Evolutionary conservation across 2,329 filamentous ascomycete genomes (phyloP).

Genomic region (Trematosphaeria pertusa): DNA sequence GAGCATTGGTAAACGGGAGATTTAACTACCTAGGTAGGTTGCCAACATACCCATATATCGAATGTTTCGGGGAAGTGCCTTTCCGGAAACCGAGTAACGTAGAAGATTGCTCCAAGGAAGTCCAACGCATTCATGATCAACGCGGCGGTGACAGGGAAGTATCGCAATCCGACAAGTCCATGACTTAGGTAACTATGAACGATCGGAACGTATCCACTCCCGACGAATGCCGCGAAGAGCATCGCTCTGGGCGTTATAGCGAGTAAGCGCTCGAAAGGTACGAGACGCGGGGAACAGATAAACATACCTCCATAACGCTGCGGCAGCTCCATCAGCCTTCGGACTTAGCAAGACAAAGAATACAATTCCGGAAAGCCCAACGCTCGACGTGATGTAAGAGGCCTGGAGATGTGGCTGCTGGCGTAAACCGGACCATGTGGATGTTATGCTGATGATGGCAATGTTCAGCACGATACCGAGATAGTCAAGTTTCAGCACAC

Average conservation of each 20-base stretch:
- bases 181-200: neutral
- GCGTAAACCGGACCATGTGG: slow-evolving; percentile 14
- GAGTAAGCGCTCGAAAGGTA: neutral
- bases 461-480: slow-evolving; percentile 17
- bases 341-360: slow-evolving; percentile 3
- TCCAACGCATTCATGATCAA: neutral
- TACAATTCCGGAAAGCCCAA: neutral
- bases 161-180: neutral
- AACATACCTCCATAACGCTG: slow-evolving; percentile 1
- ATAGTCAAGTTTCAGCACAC: slow-evolving; percentile 15
- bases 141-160: neutral
- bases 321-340: neutral
- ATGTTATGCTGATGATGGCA: slow-evolving; percentile 9
- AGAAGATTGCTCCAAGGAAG: slow-evolving; percentile 3
- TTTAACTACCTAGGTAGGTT: neutral
- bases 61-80: slow-evolving; percentile 3
- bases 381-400: slow-evolving; percentile 3
- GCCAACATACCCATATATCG: slow-evolving; percentile 8
- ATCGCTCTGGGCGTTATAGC: neutral
- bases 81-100: slow-evolving; percentile 3
- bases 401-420: neutral
- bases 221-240: slow-evolving; percentile 1
- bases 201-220: neutral
- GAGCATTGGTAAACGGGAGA: neutral
- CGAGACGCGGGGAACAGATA: too few species aligned